Base-by-base conservation (phyloP, 495 filamentous ascomycete species). In the Penicillium coffeae region DNA sequence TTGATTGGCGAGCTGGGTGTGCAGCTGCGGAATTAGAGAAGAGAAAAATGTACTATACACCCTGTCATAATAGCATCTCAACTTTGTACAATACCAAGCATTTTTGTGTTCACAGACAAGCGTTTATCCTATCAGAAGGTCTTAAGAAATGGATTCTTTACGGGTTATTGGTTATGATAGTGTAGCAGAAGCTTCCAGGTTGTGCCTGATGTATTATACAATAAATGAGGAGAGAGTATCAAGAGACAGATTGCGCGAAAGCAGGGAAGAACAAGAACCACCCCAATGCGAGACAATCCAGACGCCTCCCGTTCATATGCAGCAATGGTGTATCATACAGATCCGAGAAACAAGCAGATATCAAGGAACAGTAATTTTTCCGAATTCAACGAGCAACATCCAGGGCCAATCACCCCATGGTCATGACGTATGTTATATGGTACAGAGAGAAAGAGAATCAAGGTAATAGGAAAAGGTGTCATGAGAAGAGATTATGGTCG, bases 1-100 rank as follows among this genome's bases (percentile, higher is more conserved):
- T 61, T 97, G 45, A 83, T 85, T 21, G 68, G 77, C 46, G 80
- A 77, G 45, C 68, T 95, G 42, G 85, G 87, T 1, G 88, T 96
- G 13, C 88, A 96, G 65, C 68, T 98, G 55, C 77, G 93, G 66
- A 92, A 54, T 72, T 45, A 12, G 37, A 41, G 32, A 20, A 1
- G 25, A 19, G 8, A 13, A 36, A 3, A 38, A n/a, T 58, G 49
- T 48, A 49, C 43, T 49, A 56, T 60, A 58, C 21, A 47, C 47
- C 39, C 32, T 30, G 25, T 10, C 25, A 30, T 10, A 47, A 15
- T 41, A 48, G 18, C 32, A 48, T 48, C 36, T 42, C n/a, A 47
- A 37, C 41, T 34, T 10, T 63, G 60, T 58, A 58, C 42, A 40
- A 53, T 55, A 63, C 42, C 10, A 46, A 35, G 45, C 50, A 42